These are phyloP conservation scores for Scedosporium minutisporum DNA, from an alignment of 2,329 filamentous ascomycete species.

Conservation along the genomic window DNA sequence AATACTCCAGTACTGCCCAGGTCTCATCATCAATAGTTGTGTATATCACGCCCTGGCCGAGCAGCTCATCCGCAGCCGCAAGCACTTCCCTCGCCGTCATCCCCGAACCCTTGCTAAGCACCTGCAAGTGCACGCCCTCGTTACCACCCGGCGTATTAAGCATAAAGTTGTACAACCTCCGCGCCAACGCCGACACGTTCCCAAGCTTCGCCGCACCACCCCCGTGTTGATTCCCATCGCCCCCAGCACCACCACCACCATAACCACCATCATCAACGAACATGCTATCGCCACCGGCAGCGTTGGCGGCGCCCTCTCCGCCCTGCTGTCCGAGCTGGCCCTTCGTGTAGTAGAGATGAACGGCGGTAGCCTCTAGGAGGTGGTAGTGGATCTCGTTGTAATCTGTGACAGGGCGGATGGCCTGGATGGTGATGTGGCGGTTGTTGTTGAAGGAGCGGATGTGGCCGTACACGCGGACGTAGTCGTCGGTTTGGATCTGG, in stretches of 20 bases:
- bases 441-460: conserved; percentile 79
- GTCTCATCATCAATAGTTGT: conserved; percentile 90
- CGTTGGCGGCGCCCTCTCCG: conserved; percentile 26
- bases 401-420: conserved; percentile 70
- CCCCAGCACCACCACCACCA: conserved; percentile 27
- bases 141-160: conserved; percentile 59
- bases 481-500: conserved; percentile 60
- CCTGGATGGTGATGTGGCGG: conserved; percentile 68
- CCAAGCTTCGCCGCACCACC: conserved; percentile 23
- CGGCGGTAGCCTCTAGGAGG: conserved; percentile 77
- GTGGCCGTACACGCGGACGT: conserved; percentile 78
- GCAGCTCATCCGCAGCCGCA: conserved; percentile 71
- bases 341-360: conserved; percentile 74
- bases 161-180: conserved; percentile 63
- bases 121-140: conserved; percentile 74
- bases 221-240: conserved; percentile 19
- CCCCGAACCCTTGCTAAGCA: conserved; percentile 57
- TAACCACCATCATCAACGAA: conserved; percentile 45
- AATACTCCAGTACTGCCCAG: conserved; percentile 73
- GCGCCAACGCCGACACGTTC: conserved; percentile 47
- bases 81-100: conserved; percentile 62
- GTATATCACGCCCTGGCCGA: conserved; percentile 67
- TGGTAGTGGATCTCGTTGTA: conserved; percentile 93
- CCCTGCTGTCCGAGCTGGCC: conserved; percentile 45
- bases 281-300: conserved; percentile 38